These are phyloP conservation scores for Psilocybe sp. DNA, from an alignment of 768 basidiomycete genomes.

Conservation along the genomic window DNA sequence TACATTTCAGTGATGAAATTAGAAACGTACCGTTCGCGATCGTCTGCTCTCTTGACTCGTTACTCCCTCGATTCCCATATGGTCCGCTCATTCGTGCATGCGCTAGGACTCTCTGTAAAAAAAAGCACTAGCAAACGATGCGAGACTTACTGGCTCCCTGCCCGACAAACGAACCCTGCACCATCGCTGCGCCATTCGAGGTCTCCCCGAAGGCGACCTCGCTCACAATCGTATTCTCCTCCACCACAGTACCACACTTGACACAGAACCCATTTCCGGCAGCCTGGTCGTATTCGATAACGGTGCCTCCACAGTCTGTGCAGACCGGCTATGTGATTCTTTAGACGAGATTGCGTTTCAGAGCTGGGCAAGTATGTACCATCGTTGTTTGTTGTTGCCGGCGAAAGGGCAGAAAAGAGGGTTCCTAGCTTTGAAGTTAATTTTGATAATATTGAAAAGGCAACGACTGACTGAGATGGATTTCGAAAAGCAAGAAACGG, in stretches of 20 bases:
- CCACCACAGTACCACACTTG: conserved; percentile 84
- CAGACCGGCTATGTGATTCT: conserved; percentile 50
- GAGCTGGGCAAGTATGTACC: background rate
- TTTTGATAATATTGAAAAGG: background rate
- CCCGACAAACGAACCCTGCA: conserved; percentile 89
- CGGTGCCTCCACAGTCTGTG: conserved; percentile 76
- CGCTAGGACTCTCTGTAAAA: conserved; percentile 38
- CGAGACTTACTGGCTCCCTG: conserved; percentile 80
- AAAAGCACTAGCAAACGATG: background rate
- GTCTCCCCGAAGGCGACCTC: conserved; percentile 97
- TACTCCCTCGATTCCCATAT: conserved; percentile 74
- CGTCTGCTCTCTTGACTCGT: conserved; percentile 87
- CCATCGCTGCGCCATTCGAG: conserved; percentile 88
- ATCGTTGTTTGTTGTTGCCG: background rate
- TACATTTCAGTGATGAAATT: background rate
- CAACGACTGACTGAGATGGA: background rate
- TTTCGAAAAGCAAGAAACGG: too few relatives aligned
- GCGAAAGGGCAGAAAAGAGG: background rate
- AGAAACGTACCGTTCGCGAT: conserved; percentile 75
- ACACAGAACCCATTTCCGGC: conserved; percentile 86
- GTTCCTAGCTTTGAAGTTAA: background rate
- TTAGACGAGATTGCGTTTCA: background rate
- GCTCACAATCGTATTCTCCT: conserved; percentile 91
- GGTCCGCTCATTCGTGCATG: conserved; percentile 81
- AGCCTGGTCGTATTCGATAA: conserved; percentile 82